These are phyloP conservation scores for Backusella psychrophila DNA, from an alignment of 192 early-diverging fungal species.

Conservation along the genomic window DNA sequence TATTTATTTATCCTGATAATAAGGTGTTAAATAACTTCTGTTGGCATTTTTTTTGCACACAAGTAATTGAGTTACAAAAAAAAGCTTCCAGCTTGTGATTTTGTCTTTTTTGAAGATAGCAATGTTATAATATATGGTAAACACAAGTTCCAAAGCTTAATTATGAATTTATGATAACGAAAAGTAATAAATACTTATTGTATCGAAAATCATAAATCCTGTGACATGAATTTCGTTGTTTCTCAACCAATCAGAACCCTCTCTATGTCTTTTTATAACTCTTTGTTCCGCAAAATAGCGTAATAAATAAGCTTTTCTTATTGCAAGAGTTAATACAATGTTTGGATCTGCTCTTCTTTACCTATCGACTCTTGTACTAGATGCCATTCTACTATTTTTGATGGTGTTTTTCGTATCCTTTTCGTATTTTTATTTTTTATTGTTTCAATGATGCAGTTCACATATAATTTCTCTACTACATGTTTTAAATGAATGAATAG, in stretches of 20 bases:
- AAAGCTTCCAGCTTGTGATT: no score
- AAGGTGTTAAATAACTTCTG: no score
- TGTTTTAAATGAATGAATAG: conserved; percentile 8
- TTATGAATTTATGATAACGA: no score
- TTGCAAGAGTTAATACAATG: conserved; percentile 33
- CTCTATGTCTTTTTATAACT: background rate
- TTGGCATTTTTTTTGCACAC: no score
- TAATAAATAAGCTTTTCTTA: background rate
- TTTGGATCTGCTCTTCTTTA: conserved; percentile 63
- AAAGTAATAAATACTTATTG: no score
- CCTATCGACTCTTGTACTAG: conserved; percentile 84
- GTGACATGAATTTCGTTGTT: background rate
- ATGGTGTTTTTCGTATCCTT: conserved; percentile 86
- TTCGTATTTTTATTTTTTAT: conserved; percentile 14
- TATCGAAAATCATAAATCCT: background rate
- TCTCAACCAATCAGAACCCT: background rate
- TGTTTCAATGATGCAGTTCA: background rate
- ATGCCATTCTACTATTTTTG: conserved; percentile 84
- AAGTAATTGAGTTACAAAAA: no score
- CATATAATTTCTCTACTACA: background rate
- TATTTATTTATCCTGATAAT: no score
- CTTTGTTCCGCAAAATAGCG: background rate
- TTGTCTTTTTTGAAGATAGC: no score
- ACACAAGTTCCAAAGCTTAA: no score
- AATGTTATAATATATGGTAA: no score